Conservation (phyloP, 208 protist species). For the Trypanosomatidae sp. region DNA sequence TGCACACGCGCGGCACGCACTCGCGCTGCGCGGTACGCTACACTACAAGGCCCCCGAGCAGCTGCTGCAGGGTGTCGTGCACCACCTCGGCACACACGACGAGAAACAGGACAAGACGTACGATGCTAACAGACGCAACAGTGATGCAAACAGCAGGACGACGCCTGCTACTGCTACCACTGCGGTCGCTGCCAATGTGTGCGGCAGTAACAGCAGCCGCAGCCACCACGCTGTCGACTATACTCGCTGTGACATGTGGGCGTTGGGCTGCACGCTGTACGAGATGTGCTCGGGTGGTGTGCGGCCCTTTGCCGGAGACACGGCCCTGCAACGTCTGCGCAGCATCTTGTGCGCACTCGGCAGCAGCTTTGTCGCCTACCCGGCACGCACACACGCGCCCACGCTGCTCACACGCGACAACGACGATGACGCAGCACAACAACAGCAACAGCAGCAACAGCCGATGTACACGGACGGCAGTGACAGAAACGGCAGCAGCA, state of each 20-base stretch:
- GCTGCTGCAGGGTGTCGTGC: constrained; percentile 19
- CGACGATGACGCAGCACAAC: no score
- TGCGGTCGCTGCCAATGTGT: no score
- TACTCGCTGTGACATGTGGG: constrained; percentile 62
- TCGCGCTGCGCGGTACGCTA: constrained; percentile 37
- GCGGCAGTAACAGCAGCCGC: no score
- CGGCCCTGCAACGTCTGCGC: constrained; percentile 50
- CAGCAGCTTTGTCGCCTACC: constrained; percentile 36
- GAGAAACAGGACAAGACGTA: no score
- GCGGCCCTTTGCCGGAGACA: constrained; percentile 32
- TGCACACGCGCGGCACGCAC: constrained; percentile 1
- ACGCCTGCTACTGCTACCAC: no score
- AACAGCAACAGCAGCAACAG: no score
- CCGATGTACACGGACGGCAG: no score
- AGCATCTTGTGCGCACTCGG: constrained; percentile 37
- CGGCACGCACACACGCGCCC: constrained; percentile 6
- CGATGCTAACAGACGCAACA: no score
- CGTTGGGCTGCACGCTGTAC: constrained; percentile 60
- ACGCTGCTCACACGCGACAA: constrained; percentile 35
- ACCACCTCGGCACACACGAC: no score
- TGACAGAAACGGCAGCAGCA: no score
- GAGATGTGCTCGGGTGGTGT: constrained; percentile 39
- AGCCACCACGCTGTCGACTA: no score
- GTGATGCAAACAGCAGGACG: no score
- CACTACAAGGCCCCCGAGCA: constrained; percentile 77